Evolutionary conservation across 2,329 filamentous ascomycete species (phyloP), one percentile per base, ranked within the genome.

Genomic region (Sporothrix curviconia): DNA sequence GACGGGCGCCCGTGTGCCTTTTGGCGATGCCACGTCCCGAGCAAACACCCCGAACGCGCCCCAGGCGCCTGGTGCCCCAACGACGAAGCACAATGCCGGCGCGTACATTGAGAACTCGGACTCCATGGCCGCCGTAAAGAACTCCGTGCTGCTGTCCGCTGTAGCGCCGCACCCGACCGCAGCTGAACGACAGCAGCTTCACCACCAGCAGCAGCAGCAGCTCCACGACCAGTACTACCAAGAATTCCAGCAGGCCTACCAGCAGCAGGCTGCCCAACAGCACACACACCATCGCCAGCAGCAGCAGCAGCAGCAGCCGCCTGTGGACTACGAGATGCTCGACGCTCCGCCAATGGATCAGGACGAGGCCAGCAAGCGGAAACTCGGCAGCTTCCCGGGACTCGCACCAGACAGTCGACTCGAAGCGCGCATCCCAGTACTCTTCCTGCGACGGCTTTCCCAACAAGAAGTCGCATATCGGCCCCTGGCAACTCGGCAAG

Each of bases 401-500:
- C 22, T 62, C 64, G 15, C 63, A 65, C 36, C 62, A 63, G 7
- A 64, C 61, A 4, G 54, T 62, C 4, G 65, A 70, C 39, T 66
- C 69, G 1, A 71, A 71, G 19, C 71, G 73, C 30, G 67, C 67
- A 37, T 76, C 74, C 0, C 70, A 72, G 50, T 71, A 64, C 54
- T 66, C 67, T 3, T 66, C 67, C 19, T 67, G 61, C 64, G 64
- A 64, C 42, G 60, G 61, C 30, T 66, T 67, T 28, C 62, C 66
- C 56, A 66, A 66, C 40, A 62, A 65, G 62, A 86, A 86, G 72
- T 89, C 87, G 11, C 87, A 90, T 65, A 89, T 99, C 65, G 94
- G 94, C 0, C 92, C 92, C 63, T 99, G 94, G 94, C 85, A 92
- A 63, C 76, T 99, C 3, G 94, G 94, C 7, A 90, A 83, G 69